phyloP scores from a whole-genome alignment of 164 flowering plant genomes.

The Euptelea pleiosperma region DNA sequence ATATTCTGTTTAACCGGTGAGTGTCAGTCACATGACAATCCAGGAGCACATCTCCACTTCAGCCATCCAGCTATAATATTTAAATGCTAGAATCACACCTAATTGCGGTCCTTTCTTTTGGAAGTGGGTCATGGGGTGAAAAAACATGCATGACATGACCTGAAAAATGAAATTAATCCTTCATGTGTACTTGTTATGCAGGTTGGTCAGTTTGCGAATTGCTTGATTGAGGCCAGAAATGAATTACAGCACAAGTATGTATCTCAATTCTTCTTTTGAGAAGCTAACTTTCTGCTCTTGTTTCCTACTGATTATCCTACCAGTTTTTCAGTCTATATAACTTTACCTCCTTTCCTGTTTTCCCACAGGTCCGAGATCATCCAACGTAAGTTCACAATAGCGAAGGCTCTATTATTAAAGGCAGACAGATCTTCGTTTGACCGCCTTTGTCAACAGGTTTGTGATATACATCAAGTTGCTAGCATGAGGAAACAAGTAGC shows the following conservation, averaged over 20 bases:
- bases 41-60: too few species aligned
- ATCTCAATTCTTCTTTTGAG: not conserved
- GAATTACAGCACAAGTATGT: slow-evolving; percentile 78
- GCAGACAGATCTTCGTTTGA: slow-evolving; percentile 84
- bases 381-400: slow-evolving; percentile 64
- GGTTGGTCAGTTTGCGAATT: slow-evolving; percentile 81
- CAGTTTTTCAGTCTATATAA: not conserved
- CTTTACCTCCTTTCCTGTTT: slow-evolving; percentile 3
- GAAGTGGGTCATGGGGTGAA: not conserved
- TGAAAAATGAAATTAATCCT: slow-evolving; percentile 2
- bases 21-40: too few species aligned
- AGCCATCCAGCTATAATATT: too few species aligned
- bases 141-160: not conserved
- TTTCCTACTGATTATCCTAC: slow-evolving; percentile 4
- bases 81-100: too few species aligned
- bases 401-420: slow-evolving; percentile 61
- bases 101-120: too few species aligned
- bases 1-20: not conserved
- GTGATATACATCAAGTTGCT: slow-evolving; percentile 1
- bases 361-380: slow-evolving; percentile 58
- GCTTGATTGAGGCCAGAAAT: slow-evolving; percentile 65
- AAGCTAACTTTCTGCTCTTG: not conserved
- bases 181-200: slow-evolving; percentile 26
- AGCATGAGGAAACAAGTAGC: too few species aligned
- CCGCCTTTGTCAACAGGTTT: slow-evolving; percentile 76